Evolutionary conservation across 805 yeast species (phyloP).

Genomic region (Blastobotrys terrestris): DNA sequence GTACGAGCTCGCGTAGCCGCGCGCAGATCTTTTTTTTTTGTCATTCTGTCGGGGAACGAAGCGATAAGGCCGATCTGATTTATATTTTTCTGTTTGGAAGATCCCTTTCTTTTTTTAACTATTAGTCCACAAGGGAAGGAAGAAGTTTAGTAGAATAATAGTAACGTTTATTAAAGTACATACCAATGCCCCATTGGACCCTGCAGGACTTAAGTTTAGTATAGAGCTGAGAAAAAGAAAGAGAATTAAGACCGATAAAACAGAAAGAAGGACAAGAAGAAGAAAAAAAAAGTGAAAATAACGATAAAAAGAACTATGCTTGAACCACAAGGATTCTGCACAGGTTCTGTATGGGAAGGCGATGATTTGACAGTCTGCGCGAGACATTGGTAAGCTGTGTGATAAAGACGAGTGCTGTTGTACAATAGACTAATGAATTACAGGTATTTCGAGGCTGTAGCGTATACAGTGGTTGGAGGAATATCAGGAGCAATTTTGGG

Average conservation of each 20-base stretch:
- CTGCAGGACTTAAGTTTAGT: no score
- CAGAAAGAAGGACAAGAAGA: neutral
- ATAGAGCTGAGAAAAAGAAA: neutral
- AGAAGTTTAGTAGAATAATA: neutral
- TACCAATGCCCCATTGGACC: neutral
- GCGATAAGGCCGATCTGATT: neutral
- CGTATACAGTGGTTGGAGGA: conserved; percentile 27
- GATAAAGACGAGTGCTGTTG: neutral
- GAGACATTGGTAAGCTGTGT: conserved; percentile 33
- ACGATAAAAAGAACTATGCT: neutral
- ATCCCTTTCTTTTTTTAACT: neutral
- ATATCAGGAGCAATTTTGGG: conserved; percentile 17
- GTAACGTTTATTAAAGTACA: neutral
- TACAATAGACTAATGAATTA: neutral
- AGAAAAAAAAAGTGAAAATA: no score
- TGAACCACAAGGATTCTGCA: conserved; percentile 6
- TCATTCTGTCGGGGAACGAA: neutral
- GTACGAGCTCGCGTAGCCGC: no score
- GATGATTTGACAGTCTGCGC: conserved; percentile 57
- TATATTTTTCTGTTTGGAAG: neutral
- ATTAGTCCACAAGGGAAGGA: neutral
- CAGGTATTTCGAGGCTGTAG: conserved; percentile 18
- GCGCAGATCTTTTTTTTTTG: neutral
- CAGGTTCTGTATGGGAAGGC: conserved; percentile 42
- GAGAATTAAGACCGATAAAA: neutral